phyloP scores from a whole-genome alignment of 257 asterid species.

The Sherardia arvensis region DNA sequence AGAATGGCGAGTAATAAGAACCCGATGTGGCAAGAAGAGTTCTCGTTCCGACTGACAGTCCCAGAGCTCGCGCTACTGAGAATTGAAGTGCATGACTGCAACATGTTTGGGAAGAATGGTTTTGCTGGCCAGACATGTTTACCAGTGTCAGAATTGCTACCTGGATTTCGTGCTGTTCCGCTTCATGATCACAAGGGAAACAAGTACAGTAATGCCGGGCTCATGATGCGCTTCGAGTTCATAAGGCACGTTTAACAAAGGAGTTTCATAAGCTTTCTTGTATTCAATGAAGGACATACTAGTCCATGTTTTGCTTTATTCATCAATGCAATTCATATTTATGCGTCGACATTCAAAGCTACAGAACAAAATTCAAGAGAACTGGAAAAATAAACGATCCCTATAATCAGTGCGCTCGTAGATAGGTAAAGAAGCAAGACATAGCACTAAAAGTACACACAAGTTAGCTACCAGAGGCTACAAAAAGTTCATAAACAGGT shows the following conservation, averaged over 20 bases:
- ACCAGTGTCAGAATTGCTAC: conserved; percentile 46
- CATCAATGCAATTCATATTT: neutral
- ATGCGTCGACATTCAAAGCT: neutral
- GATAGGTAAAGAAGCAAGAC: neutral
- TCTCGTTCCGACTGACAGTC: conserved; percentile 42
- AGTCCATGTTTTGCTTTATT: too few species aligned
- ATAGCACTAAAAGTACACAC: neutral
- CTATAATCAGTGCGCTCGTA: neutral
- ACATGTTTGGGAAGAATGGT: conserved; percentile 53
- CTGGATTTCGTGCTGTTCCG: conserved; percentile 54
- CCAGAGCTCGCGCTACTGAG: conserved; percentile 63
- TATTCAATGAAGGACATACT: too few species aligned
- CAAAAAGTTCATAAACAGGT: neutral
- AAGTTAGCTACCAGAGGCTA: neutral
- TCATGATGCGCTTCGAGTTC: conserved; percentile 52
- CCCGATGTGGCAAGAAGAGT: conserved; percentile 59
- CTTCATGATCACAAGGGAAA: conserved; percentile 42
- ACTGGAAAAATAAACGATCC: neutral
- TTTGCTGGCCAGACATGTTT: conserved; percentile 64
- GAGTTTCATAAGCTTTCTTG: neutral
- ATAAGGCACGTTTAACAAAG: conserved; percentile 6
- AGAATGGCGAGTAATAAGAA: conserved; percentile 41
- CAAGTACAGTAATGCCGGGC: conserved; percentile 33
- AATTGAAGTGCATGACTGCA: conserved; percentile 58
- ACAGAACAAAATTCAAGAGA: neutral